A percentile compares a stretch with the other conserved stretches of the same genome.
These are phyloP conservation scores for Malassezia slooffiae DNA, from an alignment of 1,284 basidiomycete genomes.

Conservation along the genomic window DNA sequence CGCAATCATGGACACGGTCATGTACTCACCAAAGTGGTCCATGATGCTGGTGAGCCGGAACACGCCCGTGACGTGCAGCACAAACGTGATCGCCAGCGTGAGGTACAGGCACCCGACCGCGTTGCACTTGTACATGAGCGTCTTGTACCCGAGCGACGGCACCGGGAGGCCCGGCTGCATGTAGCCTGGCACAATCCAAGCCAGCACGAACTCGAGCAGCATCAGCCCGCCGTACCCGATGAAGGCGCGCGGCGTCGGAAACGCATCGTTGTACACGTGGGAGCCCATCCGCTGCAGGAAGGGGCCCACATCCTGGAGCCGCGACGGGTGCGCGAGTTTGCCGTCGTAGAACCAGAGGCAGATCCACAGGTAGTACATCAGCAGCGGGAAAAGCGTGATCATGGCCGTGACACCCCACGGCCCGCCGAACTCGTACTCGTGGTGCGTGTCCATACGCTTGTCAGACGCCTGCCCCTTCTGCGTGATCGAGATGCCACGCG, in stretches of 20 bases:
- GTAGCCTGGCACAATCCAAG: constrained; percentile 80
- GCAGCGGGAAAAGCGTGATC: constrained; percentile 81
- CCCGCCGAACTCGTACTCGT: constrained; percentile 72
- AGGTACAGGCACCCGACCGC: constrained; percentile 77
- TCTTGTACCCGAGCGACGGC: constrained; percentile 59
- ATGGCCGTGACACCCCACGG: constrained; percentile 81
- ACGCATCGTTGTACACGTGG: constrained; percentile 78
- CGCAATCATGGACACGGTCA: constrained; percentile 88
- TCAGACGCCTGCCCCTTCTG: constrained; percentile 39
- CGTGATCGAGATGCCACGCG: constrained; percentile 42
- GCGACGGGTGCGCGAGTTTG: constrained; percentile 63
- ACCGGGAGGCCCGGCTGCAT: constrained; percentile 61
- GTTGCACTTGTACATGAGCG: constrained; percentile 83
- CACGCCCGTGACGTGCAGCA: constrained; percentile 67
- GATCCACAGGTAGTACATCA: constrained; percentile 98
- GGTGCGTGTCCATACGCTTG: constrained; percentile 42
- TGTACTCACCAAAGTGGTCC: constrained; percentile 89
- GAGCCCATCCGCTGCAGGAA: constrained; percentile 73
- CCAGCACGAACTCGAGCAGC: constrained; percentile 77
- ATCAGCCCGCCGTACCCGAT: constrained; percentile 69
- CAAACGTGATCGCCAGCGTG: constrained; percentile 65
- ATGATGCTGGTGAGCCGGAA: constrained; percentile 91
- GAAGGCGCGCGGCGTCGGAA: constrained; percentile 68
- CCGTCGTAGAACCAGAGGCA: constrained; percentile 95
- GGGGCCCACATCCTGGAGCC: constrained; percentile 62